Evolutionary conservation across 2,329 filamentous ascomycete species (phyloP).

Genomic region (Aspergillus calidoustus): DNA sequence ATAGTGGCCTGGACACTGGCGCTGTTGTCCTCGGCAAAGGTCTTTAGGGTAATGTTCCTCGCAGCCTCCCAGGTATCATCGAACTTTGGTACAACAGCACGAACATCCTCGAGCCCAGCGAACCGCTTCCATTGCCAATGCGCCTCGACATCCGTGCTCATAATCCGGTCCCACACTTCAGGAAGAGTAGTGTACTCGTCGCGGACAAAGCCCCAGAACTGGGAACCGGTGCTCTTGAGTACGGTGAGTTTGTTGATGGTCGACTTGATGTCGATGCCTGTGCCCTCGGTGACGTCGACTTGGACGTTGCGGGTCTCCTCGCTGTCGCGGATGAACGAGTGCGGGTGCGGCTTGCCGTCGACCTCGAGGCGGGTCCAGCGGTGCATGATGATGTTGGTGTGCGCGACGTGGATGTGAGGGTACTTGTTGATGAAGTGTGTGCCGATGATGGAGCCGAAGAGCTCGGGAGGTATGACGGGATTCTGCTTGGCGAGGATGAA

Average conservation of each 20-base stretch:
- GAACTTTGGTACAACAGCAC: slow-evolving; percentile 68
- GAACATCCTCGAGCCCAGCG: slow-evolving; percentile 67
- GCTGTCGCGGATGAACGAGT: slow-evolving; percentile 91
- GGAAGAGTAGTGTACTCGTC: slow-evolving; percentile 91
- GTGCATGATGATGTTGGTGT: slow-evolving; percentile 81
- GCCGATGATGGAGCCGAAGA: slow-evolving; percentile 83
- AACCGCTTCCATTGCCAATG: slow-evolving; percentile 85
- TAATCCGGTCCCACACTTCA: slow-evolving; percentile 92
- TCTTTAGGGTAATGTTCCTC: slow-evolving; percentile 84
- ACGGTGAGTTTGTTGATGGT: slow-evolving; percentile 82
- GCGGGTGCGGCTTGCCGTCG: slow-evolving; percentile 88
- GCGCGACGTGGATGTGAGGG: slow-evolving; percentile 81
- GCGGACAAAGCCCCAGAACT: slow-evolving; percentile 91
- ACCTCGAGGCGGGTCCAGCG: slow-evolving; percentile 89
- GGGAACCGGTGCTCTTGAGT: slow-evolving; percentile 93
- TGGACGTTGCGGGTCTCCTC: slow-evolving; percentile 85
- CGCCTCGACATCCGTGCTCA: slow-evolving; percentile 90
- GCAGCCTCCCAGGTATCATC: slow-evolving; percentile 78
- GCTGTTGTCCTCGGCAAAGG: slow-evolving; percentile 87
- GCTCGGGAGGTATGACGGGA: slow-evolving; percentile 89
- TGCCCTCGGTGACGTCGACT: slow-evolving; percentile 67
- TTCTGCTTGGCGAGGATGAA: slow-evolving; percentile 95
- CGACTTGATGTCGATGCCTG: slow-evolving; percentile 76
- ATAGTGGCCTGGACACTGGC: slow-evolving; percentile 96
- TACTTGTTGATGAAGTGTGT: slow-evolving; percentile 89